Percentiles rank a stretch among this genome's conserved stretches.
Evolutionary conservation across 163 green algal species (phyloP).

Genomic region (Coccomyxa subellipsoidea): DNA sequence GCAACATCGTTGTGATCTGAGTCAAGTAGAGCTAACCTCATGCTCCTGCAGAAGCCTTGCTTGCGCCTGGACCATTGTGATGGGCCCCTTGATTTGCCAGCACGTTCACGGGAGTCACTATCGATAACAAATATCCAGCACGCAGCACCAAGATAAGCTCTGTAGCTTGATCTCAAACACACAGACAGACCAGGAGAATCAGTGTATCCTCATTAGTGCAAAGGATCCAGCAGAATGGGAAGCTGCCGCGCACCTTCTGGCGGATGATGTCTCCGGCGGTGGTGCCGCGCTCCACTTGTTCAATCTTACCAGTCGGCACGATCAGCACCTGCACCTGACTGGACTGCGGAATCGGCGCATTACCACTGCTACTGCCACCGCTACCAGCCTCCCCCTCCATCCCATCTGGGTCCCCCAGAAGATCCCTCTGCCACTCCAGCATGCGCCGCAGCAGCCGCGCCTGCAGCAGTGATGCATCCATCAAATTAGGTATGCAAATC

Average conservation of each 20-base stretch:
- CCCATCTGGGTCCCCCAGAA: constrained; percentile 5
- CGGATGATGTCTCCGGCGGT: constrained; percentile 51
- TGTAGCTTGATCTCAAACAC: too few relatives aligned
- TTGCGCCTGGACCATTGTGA: too few relatives aligned
- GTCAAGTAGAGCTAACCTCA: not conserved
- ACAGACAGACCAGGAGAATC: too few relatives aligned
- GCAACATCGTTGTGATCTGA: not conserved
- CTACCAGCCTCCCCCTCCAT: not conserved
- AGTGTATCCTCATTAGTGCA: too few relatives aligned
- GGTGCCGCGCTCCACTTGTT: constrained; percentile 59
- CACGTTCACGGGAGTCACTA: too few relatives aligned
- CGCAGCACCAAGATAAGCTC: too few relatives aligned
- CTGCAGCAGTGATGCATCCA: not conserved
- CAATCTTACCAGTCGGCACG: constrained; percentile 65
- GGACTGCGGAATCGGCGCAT: not conserved
- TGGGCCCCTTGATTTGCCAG: too few relatives aligned
- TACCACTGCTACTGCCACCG: not conserved
- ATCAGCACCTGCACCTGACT: constrained; percentile 69
- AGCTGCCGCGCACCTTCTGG: constrained; percentile 3
- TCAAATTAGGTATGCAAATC: not conserved
- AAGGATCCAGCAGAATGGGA: not conserved
- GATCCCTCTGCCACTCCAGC: constrained; percentile 65
- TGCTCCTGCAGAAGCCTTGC: too few relatives aligned
- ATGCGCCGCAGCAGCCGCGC: constrained; percentile 60
- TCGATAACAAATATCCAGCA: too few relatives aligned